Evolutionary conservation across 164 flowering plant species (phyloP), one percentile per base, ranked within the genome.

Genomic region (Santalum album): DNA sequence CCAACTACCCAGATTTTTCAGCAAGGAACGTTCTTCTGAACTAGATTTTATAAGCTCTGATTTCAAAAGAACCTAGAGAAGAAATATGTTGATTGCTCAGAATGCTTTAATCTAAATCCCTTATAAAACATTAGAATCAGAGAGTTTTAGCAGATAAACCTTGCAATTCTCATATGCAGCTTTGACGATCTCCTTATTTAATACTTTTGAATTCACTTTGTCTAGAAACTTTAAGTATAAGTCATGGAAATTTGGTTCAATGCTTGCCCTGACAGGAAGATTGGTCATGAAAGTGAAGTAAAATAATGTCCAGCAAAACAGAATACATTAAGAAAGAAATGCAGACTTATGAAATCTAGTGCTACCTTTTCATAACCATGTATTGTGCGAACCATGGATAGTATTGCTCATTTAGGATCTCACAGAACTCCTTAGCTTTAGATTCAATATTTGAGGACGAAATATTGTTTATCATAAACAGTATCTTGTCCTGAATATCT

Each of bases 1-100:
- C 99, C 99, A 92, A 74, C 99, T 89, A 42, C 99, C 99, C 59
- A 92, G 72, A 73, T 89, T 92, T 64, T 92, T 92, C 35, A 92
- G 81, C 67, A 92, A 69, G 11, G 99, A 89, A 18, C 99, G 85
- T 76, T 92, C 97, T 67, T 92, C 99, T 32, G 94, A 86, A 69
- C 99, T 89, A 54, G 95, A 89, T 60, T 92, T 92, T 69, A 92
- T 92, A 58, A 89, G 97, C 49, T 87, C 95, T 7, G 99, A 92
- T 54, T 88, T 77, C 25, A 92, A 69, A 51, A 92, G 90, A 63
- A 92, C 99, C 99, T 92, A 45, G 14, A 22, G 70, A 57, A 68
- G 54, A 25, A 21, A 63, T 1, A 51, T 14, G 50, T 20, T 6
- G 3, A 45, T 20, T 6, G 25, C 12, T 21, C 22, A 26, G 39